Evolutionary conservation across 768 basidiomycete genomes (phyloP), one percentile per base, ranked within the genome.

Genomic region (Nidularia pulvinata): DNA sequence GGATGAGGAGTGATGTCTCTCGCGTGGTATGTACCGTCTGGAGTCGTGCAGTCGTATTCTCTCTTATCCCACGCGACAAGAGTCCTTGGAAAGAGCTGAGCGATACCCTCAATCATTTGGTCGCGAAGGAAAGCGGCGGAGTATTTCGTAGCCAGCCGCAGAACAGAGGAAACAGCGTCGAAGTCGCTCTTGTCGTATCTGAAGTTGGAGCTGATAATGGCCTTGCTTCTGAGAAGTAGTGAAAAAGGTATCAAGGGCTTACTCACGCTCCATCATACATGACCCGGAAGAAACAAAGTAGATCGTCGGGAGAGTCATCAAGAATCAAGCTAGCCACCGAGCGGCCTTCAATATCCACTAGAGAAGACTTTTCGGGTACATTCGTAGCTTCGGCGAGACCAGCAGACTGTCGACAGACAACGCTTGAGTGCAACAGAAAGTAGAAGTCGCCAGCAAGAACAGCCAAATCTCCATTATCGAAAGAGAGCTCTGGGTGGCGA

Each of bases 231-330:
- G 37, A 39, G 10, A 39, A 39, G 19, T 19, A 19, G 19, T 19
- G 19, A 10, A 39, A 10, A 39, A 16, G 16, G 37, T 39, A 39
- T 39, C 37, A 16, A 50, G 33, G 32, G 57, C 30, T 13, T 32
- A 72, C 87, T 62, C 63, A 89, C 87, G 84, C 74, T 62, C 87
- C 87, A 57, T 89, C 89, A 58, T 89, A 91, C 13, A 92, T 59
- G 4, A 86, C 83, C 32, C 77, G 70, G 16, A 92, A 67, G 58
- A 92, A 84, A 54, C 73, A 66, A 22, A 72, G 76, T 56, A 89
- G 69, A 54, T 87, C 85, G 53, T 78, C 75, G 11, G 88, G 65
- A 1, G 78, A 53, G 51, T 89, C 86, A 30, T 79, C 68, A 1
- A 90, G 69, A 30, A 72, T 59, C 33, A 91, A 65, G 5, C 19